A percentile compares a stretch with the other conserved stretches of the same genome.
Evolutionary conservation across 495 filamentous ascomycete genomes (phyloP).

Genomic region (Xylaria scruposa): DNA sequence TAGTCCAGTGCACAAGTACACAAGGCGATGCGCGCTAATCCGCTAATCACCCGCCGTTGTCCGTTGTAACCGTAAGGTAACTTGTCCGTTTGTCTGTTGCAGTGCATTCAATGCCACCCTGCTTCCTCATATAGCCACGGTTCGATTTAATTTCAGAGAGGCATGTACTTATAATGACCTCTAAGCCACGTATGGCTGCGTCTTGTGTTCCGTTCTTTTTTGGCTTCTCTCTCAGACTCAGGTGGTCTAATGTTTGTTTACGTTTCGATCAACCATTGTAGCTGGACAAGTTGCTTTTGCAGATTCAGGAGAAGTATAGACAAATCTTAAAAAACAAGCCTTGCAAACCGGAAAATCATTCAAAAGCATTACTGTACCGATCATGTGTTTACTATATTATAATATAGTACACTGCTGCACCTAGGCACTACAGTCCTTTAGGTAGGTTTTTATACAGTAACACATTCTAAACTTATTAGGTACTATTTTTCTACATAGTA

Average conservation of each 20-base stretch:
- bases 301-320: too few species aligned
- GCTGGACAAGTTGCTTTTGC: not conserved
- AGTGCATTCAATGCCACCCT: not conserved
- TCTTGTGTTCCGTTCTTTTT: not conserved
- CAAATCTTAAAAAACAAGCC: not conserved
- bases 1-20: slow-evolving; percentile 12
- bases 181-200: not conserved
- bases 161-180: not conserved
- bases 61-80: not conserved
- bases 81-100: not conserved
- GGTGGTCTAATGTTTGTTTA: not conserved
- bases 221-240: not conserved
- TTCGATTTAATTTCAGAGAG: too few species aligned
- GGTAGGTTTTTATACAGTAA: too few species aligned
- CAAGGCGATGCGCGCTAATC: not conserved
- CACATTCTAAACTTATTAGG: too few species aligned
- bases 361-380: not conserved
- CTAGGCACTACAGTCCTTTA: not conserved
- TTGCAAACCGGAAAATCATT: not conserved
- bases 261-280: not conserved
- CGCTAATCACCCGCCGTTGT: not conserved
- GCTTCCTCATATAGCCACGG: not conserved
- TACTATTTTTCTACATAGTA: not conserved
- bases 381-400: not conserved
- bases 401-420: not conserved